Evolutionary conservation across 805 yeast genomes (phyloP).

Genomic region (Candida orba): DNA sequence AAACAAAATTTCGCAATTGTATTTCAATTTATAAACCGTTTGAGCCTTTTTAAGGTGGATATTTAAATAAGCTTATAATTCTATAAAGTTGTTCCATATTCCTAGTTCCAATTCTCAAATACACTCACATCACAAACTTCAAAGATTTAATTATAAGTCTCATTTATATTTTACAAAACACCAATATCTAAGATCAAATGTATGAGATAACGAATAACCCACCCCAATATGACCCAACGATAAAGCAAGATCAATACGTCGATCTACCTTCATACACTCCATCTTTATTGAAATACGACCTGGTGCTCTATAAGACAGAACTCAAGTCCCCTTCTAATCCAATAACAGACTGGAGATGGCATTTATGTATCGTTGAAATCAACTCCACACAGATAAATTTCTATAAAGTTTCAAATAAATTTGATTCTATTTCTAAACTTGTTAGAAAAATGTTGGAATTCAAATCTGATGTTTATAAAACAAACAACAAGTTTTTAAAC

Average conservation of each 20-base stretch:
- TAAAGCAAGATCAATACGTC: background rate
- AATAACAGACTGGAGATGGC: conserved; percentile 10
- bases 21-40: background rate
- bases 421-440: background rate
- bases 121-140: too few relatives aligned
- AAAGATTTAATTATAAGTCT: too few relatives aligned
- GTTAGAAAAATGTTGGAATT: conserved; percentile 2
- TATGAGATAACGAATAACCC: too few relatives aligned
- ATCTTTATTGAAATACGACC: conserved; percentile 1
- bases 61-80: too few relatives aligned
- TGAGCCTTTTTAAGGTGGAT: background rate
- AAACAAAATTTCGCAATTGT: background rate
- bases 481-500: background rate
- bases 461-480: background rate
- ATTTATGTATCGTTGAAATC: conserved; percentile 6
- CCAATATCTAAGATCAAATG: too few relatives aligned
- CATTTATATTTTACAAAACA: too few relatives aligned
- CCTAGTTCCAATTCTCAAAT: too few relatives aligned
- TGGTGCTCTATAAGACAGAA: conserved; percentile 7
- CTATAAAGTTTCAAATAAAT: conserved; percentile 2
- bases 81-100: too few relatives aligned
- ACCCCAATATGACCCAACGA: too few relatives aligned
- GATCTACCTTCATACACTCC: conserved; percentile 4
- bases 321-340: conserved; percentile 8
- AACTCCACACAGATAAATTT: conserved; percentile 12